A percentile compares a stretch with the other conserved stretches of the same genome.
Conservation (phyloP, 140 eudicot species). For the Flaveria floridana region DNA sequence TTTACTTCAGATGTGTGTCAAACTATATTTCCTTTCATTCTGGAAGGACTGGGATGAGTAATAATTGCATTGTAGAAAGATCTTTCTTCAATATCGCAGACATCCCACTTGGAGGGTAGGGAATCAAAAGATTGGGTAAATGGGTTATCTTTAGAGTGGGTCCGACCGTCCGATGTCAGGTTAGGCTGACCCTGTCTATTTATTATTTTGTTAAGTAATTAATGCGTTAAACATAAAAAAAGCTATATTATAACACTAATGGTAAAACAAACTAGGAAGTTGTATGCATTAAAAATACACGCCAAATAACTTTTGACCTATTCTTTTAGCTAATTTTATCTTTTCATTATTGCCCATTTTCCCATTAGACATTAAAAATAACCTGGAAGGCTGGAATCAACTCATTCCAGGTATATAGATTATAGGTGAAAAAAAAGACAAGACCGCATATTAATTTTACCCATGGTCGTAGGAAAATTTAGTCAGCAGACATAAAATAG, state of each 20-base stretch:
- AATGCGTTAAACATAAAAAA: neutral
- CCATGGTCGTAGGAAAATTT: neutral
- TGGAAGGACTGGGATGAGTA: conserved; percentile 8
- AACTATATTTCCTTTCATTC: neutral
- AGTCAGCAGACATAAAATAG: neutral
- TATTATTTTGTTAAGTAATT: neutral
- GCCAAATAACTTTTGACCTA: neutral
- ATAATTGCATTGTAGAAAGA: conserved; percentile 1
- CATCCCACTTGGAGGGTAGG: neutral
- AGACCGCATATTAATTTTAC: conserved; percentile 17
- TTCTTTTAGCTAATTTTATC: neutral
- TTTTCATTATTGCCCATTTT: neutral
- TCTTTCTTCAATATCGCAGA: neutral
- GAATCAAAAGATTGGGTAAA: neutral
- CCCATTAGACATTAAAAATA: neutral
- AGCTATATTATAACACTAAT: neutral
- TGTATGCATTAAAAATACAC: neutral
- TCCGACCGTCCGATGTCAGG: neutral
- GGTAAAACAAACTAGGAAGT: neutral
- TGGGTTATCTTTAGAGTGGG: neutral
- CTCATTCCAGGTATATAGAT: neutral
- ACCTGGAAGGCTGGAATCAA: neutral
- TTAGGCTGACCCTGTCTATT: neutral
- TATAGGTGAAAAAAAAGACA: neutral
- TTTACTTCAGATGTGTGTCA: neutral